Conservation (phyloP, 441 rosid species). For the Cnidoscolus chayamansa region DNA sequence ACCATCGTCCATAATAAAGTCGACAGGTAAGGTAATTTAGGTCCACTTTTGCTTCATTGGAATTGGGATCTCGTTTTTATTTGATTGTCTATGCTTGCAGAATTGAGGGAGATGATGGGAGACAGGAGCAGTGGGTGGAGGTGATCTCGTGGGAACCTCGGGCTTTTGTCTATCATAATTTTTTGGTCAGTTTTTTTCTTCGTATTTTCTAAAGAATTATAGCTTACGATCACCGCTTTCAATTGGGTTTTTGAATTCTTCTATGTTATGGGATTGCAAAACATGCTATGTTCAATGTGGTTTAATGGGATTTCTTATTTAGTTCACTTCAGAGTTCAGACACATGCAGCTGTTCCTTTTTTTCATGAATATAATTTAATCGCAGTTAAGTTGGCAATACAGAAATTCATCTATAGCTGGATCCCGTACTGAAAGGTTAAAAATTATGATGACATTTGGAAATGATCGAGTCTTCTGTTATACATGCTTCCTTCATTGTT, state of each 20-base stretch:
- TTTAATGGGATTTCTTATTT: neutral
- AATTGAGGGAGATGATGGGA: constrained; percentile 42
- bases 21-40: constrained; percentile 32
- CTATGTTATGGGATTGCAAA: neutral
- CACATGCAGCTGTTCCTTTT: neutral
- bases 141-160: constrained; percentile 92
- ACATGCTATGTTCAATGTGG: neutral
- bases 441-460: neutral
- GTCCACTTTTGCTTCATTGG: neutral
- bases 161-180: constrained; percentile 74
- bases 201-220: neutral
- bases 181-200: constrained; percentile 49
- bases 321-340: neutral
- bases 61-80: constrained; percentile 17
- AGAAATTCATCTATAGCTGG: neutral
- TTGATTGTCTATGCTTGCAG: constrained; percentile 24
- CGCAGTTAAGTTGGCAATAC: neutral
- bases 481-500: neutral
- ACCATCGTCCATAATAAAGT: constrained; percentile 45
- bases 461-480: neutral
- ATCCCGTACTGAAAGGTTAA: neutral
- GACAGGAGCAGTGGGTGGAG: constrained; percentile 68
- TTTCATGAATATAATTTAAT: neutral
- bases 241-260: neutral
- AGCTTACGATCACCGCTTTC: too few relatives aligned